phyloP scores from a whole-genome alignment of 2,329 filamentous ascomycete species.

The Cladosporium velox region DNA sequence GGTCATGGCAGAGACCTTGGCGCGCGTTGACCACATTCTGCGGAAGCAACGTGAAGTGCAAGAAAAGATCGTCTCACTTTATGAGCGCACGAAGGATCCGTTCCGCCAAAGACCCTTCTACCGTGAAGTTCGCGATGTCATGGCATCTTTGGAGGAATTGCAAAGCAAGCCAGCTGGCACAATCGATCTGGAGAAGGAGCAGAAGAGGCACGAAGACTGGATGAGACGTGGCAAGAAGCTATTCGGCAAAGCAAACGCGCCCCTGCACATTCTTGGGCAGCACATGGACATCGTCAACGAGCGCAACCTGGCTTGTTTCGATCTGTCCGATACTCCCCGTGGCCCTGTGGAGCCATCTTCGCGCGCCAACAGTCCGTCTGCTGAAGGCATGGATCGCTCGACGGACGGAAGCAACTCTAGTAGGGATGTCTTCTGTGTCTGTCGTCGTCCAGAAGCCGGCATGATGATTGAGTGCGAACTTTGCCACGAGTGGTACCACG shows the following conservation, averaged over 20 bases:
- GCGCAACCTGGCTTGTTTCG: constrained; percentile 88
- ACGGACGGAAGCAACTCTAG: constrained; percentile 50
- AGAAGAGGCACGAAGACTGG: constrained; percentile 96
- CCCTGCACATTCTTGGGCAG: constrained; percentile 88
- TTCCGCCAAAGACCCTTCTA: constrained; percentile 84
- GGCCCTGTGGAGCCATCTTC: constrained; percentile 91
- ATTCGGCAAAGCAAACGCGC: constrained; percentile 97
- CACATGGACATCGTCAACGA: constrained; percentile 93
- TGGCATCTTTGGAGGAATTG: constrained; percentile 81
- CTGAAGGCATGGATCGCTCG: constrained; percentile 41
- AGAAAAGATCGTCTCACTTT: constrained; percentile 79
- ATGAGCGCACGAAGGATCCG: constrained; percentile 71
- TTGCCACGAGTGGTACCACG: constrained; percentile 99
- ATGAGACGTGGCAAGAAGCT: constrained; percentile 98
- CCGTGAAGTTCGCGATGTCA: constrained; percentile 83
- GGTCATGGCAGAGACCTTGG: constrained; percentile 77
- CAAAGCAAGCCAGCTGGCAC: constrained; percentile 92
- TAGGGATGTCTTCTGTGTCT: constrained; percentile 95
- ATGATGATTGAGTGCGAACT: constrained; percentile 99
- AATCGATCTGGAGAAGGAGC: constrained; percentile 88
- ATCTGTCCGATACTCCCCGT: constrained; percentile 83
- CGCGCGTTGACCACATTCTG: constrained; percentile 83
- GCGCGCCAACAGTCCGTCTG: constrained; percentile 68
- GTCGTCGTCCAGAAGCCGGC: constrained; percentile 85
- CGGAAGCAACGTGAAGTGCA: constrained; percentile 96